phyloP scores from a whole-genome alignment of 129 eudicot genomes.

The Lonicera japonica region DNA sequence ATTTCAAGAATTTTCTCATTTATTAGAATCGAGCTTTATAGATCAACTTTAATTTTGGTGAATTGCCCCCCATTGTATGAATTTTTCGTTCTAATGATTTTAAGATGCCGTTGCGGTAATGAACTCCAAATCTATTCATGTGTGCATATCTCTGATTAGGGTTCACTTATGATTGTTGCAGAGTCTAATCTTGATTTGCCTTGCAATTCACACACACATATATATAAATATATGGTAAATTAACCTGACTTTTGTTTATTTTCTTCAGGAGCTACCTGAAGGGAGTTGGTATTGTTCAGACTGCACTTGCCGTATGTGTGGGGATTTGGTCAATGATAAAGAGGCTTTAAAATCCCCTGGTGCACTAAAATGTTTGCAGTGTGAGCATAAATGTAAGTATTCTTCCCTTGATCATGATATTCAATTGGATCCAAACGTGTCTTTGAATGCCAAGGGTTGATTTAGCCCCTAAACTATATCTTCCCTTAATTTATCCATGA shows the following conservation, averaged over 20 bases:
- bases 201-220: not conserved
- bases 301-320: constrained; percentile 78
- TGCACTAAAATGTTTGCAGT: constrained; percentile 62
- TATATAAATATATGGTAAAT: too few relatives aligned
- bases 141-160: not conserved
- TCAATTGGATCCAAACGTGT: not conserved
- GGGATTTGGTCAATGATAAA: constrained; percentile 36
- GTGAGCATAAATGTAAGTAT: constrained; percentile 70
- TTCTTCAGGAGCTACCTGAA: constrained; percentile 79
- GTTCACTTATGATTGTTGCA: not conserved
- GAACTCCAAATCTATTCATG: not conserved
- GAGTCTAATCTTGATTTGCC: not conserved
- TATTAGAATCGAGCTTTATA: not conserved
- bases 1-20: not conserved
- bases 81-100: not conserved
- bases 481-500: not conserved
- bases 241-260: constrained; percentile 5
- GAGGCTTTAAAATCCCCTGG: constrained; percentile 21
- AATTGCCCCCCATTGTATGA: not conserved
- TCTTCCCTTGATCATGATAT: constrained; percentile 16
- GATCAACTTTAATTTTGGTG: not conserved
- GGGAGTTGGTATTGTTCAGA: constrained; percentile 93
- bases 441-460: not conserved
- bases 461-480: not conserved
- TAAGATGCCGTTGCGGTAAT: not conserved